Base-by-base conservation (phyloP, 352 stramenopile species). In the Pythium aquatile region DNA sequence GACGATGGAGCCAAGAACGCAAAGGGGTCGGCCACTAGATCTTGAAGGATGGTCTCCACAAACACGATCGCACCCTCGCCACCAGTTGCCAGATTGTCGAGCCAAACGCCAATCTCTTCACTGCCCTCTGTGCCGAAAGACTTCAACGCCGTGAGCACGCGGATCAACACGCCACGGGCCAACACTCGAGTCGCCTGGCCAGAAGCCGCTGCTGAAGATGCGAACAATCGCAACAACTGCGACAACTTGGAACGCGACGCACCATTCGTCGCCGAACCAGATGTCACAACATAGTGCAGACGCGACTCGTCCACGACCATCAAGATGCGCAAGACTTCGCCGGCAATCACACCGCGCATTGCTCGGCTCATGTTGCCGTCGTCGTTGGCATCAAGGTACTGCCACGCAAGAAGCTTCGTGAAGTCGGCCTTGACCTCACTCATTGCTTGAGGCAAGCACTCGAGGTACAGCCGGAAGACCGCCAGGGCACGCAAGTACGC, bases 381-480 rank as follows among this genome's bases (percentile, higher is more conserved):
- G 69, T 9, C n/a, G 29, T 5, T 51, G 28, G 20, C 32, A 24
- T 86, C 68, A 14, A 93, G 69, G 37, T 78, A 78, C 16, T 73
- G 66, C 79, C 80, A 93, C 0, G 68, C 66, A 2, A 94, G 63
- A n/a, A 90, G 74, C 72, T 96, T 96, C 11, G 87, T 87, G 26
- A 94, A 85, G 67, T 96, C 87, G 39, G 90, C 75, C 66, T 96
- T 96, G 10, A 90, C 76, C 33, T 96, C 87, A 32, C 75, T 74
- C 83, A 93, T 96, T 2, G 76, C 63, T 13, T 88, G 74, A 1
- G 85, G 84, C 9, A 96, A 66, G 46, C 83, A 92, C 58, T 86
- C 74, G 20, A 93, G 55, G 55, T 96, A 96, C 13, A 90, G 63
- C 5, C 82, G 79, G 51, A 93, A 91, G 0, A 96, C 82, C 1